These are phyloP conservation scores for Clarireedia paspali DNA, from an alignment of 2,329 filamentous ascomycete genomes.

Conservation along the genomic window DNA sequence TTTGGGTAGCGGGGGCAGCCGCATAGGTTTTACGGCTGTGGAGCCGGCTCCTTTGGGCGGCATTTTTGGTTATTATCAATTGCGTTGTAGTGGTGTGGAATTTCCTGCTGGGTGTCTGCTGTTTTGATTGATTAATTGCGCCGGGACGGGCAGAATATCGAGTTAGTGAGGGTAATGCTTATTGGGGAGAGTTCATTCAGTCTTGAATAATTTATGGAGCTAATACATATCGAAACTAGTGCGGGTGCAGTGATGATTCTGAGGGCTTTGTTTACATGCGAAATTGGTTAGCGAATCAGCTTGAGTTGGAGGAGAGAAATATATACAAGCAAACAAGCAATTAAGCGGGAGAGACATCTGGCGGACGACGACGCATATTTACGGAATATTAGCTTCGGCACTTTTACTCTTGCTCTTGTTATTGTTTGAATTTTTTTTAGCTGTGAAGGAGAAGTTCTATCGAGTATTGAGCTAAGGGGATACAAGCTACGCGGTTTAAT, in stretches of 20 bases:
- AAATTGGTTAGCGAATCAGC: neutral
- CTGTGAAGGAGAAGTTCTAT: too few relatives aligned
- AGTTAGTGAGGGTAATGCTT: too few relatives aligned
- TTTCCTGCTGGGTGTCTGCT: too few relatives aligned
- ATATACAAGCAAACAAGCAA: too few relatives aligned
- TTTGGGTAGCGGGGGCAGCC: conserved; percentile 50
- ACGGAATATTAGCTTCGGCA: too few relatives aligned
- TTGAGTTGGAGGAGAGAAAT: neutral
- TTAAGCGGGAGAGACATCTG: too few relatives aligned
- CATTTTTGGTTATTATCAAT: conserved; percentile 15
- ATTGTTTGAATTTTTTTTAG: too few relatives aligned
- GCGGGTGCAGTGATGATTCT: neutral
- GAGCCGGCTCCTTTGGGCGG: conserved; percentile 26
- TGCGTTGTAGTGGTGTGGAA: neutral
- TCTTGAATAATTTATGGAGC: conserved; percentile 18
- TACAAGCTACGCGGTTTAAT: too few relatives aligned
- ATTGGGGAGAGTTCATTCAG: neutral
- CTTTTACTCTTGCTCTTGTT: too few relatives aligned
- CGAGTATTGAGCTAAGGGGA: too few relatives aligned
- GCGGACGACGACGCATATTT: too few relatives aligned
- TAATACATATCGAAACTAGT: conserved; percentile 8
- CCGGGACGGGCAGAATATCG: too few relatives aligned
- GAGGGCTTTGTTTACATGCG: conserved; percentile 4
- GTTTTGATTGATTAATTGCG: neutral
- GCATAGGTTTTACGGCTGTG: conserved; percentile 28